phyloP scores from a whole-genome alignment of 2,329 filamentous ascomycete species.

The Rhynchosporium secalis region DNA sequence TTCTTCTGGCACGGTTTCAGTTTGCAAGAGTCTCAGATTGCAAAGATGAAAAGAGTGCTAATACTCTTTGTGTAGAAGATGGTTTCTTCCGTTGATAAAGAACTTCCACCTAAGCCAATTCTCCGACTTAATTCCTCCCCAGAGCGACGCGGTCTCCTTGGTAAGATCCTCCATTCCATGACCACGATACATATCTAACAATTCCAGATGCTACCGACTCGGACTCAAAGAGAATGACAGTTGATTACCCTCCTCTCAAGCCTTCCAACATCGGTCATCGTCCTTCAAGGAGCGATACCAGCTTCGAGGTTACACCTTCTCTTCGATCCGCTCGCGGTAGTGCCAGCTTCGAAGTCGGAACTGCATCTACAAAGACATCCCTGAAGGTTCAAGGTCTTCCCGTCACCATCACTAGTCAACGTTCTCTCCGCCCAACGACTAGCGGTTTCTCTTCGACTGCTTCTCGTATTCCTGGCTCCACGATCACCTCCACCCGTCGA shows the following conservation, averaged over 20 bases:
- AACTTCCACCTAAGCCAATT: conserved; percentile 16
- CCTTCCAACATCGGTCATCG: not conserved
- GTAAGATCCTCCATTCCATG: not conserved
- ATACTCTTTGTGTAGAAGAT: conserved; percentile 3
- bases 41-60: not conserved
- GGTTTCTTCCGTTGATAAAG: conserved; percentile 11
- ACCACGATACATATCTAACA: not conserved
- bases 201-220: conserved; percentile 10
- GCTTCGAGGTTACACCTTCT: conserved; percentile 4
- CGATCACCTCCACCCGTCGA: not conserved
- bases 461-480: not conserved
- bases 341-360: not conserved
- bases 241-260: conserved; percentile 5
- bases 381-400: not conserved
- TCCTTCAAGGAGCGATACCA: conserved; percentile 5
- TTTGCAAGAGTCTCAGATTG: not conserved
- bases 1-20: not conserved
- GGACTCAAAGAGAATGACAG: conserved; percentile 8
- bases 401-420: not conserved
- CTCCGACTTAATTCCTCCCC: conserved; percentile 11
- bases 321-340: conserved; percentile 2
- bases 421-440: not conserved
- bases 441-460: conserved; percentile 2
- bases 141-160: conserved; percentile 13
- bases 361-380: not conserved